These are phyloP conservation scores for Hypoxylon lienhwacheense DNA, from an alignment of 495 filamentous ascomycete species.

Conservation along the genomic window DNA sequence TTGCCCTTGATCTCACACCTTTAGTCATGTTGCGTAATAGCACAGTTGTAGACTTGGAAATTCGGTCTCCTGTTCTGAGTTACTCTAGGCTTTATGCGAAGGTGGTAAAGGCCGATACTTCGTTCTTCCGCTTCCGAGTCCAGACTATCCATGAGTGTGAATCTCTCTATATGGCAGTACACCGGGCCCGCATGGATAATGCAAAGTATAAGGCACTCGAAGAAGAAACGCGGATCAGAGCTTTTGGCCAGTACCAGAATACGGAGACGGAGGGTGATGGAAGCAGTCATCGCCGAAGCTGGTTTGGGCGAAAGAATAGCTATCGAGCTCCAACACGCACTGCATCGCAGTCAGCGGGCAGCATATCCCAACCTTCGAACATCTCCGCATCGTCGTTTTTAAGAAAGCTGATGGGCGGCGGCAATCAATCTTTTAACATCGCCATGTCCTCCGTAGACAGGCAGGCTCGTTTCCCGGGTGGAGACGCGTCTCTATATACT, in stretches of 20 bases:
- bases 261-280: slow-evolving; percentile 45
- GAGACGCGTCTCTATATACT: slow-evolving; percentile 64
- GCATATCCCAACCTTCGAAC: slow-evolving; percentile 51
- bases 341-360: slow-evolving; percentile 49
- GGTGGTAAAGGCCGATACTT: slow-evolving; percentile 71
- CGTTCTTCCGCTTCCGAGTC: slow-evolving; percentile 71
- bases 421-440: slow-evolving; percentile 74
- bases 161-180: slow-evolving; percentile 77
- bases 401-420: slow-evolving; percentile 53
- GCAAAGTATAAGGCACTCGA: slow-evolving; percentile 85
- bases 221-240: slow-evolving; percentile 54
- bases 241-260: slow-evolving; percentile 48
- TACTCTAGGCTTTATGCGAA: slow-evolving; percentile 65
- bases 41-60: slow-evolving; percentile 90
- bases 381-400: slow-evolving; percentile 78
- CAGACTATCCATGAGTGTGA: slow-evolving; percentile 75
- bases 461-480: slow-evolving; percentile 48
- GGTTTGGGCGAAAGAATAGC: slow-evolving; percentile 62
- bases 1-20: slow-evolving; percentile 84
- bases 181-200: slow-evolving; percentile 81
- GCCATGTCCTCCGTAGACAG: slow-evolving; percentile 58
- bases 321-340: slow-evolving; percentile 59
- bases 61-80: slow-evolving; percentile 70
- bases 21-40: slow-evolving; percentile 84
- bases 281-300: slow-evolving; percentile 48